A percentile compares a stretch with the other conserved stretches of the same genome.
phyloP scores from a whole-genome alignment of 306 rosid genomes.

The Hippophae tibetana region DNA sequence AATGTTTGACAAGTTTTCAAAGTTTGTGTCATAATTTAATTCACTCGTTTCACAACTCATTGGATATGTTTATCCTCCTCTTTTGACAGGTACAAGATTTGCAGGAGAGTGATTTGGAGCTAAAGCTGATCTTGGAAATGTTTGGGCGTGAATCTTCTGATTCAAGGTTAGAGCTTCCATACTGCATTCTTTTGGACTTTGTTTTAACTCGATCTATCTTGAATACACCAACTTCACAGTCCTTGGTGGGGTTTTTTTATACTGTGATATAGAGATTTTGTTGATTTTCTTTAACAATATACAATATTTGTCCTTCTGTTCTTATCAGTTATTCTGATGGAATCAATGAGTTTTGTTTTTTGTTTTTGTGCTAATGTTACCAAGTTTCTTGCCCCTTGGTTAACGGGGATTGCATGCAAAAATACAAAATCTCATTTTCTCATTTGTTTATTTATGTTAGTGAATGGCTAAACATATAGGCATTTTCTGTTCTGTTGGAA shows the following conservation, averaged over 20 bases:
- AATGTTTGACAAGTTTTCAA: too few relatives aligned
- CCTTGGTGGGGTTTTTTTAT: background rate
- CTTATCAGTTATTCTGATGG: too few relatives aligned
- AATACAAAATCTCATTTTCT: too few relatives aligned
- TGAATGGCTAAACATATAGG: slow-evolving; percentile 1
- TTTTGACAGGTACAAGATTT: slow-evolving; percentile 58
- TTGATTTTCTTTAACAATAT: background rate
- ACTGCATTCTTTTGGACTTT: background rate
- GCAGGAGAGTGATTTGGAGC: slow-evolving; percentile 44
- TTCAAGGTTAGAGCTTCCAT: slow-evolving; percentile 50
- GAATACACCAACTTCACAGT: too few relatives aligned
- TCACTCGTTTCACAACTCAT: background rate
- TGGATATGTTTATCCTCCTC: background rate
- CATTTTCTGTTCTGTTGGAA: slow-evolving; percentile 11
- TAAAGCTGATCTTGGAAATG: slow-evolving; percentile 70
- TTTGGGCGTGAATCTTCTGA: slow-evolving; percentile 78
- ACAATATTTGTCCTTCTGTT: too few relatives aligned
- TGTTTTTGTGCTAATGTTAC: too few relatives aligned
- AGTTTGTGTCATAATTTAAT: background rate
- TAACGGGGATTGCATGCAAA: too few relatives aligned
- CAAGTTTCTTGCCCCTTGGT: too few relatives aligned
- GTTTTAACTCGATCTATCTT: background rate
- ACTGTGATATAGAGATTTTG: background rate
- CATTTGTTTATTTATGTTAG: slow-evolving; percentile 1
- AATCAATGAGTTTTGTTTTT: too few relatives aligned